These are phyloP conservation scores for Phytophthora colocasiae DNA, from an alignment of 352 stramenopile genomes.

Conservation along the genomic window DNA sequence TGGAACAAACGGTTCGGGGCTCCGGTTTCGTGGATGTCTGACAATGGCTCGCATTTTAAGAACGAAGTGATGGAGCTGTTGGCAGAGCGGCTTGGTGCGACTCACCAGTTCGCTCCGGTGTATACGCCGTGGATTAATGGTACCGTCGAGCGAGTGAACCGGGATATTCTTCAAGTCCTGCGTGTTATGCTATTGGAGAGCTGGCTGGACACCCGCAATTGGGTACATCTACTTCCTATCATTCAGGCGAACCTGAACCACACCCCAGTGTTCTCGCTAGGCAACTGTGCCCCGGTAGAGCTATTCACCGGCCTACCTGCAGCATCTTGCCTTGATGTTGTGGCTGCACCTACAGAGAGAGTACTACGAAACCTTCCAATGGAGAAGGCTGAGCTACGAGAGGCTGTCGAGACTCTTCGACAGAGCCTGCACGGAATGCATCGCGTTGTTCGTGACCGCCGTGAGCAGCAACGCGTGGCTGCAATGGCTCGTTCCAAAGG, in stretches of 20 bases:
- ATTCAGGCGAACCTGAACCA: slow-evolving; percentile 12
- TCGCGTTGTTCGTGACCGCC: background rate
- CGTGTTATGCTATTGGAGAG: slow-evolving; percentile 8
- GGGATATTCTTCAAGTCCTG: slow-evolving; percentile 18
- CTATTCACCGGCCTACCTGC: slow-evolving; percentile 1
- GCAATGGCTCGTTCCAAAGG: slow-evolving; percentile 18
- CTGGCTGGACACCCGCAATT: slow-evolving; percentile 15
- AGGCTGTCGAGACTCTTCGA: background rate
- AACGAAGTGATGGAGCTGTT: slow-evolving; percentile 2
- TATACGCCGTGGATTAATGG: slow-evolving; percentile 7
- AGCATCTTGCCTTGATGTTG: background rate
- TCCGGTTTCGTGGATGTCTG: background rate
- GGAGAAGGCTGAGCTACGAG: background rate
- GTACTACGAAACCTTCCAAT: slow-evolving; percentile 2
- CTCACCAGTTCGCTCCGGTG: background rate
- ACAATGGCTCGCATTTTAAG: slow-evolving; percentile 20
- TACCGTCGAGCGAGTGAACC: slow-evolving; percentile 5
- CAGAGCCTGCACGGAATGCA: background rate
- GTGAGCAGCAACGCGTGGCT: background rate
- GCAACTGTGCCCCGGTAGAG: slow-evolving; percentile 14
- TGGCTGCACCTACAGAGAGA: background rate
- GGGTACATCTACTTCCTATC: slow-evolving; percentile 16
- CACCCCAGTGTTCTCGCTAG: background rate
- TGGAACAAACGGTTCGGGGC: slow-evolving; percentile 15
- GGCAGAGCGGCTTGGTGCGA: background rate